Evolutionary conservation across 768 basidiomycete genomes (phyloP), one percentile per base, ranked within the genome.

Genomic region (Boletus subparvulus): DNA sequence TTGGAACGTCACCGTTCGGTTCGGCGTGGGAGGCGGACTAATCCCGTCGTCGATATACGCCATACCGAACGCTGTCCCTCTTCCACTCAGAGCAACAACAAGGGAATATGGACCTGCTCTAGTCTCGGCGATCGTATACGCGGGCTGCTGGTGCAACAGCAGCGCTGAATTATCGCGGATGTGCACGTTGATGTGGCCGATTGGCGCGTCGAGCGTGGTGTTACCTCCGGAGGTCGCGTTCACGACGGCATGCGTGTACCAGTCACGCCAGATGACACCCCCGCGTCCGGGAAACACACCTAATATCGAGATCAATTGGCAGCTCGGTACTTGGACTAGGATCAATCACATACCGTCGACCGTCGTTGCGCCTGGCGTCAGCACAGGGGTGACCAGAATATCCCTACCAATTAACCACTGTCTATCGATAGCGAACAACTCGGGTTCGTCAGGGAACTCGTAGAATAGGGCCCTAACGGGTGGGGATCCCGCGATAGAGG

Each of bases 401-500:
- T 86, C 80, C 6, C 78, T 62, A 11, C 90, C 90, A 44, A 92
- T 69, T 58, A 92, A 66, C 75, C 88, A 92, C 69, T 92, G 90
- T 24, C 75, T 70, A 58, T 87, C 84, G 17, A 88, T 70, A 26
- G 71, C 71, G 52, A 85, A 28, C 26, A 86, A 65, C 59, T 86
- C 83, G 2, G 26, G 26, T 28, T 28, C 26, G 48, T 85, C 73
- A 1, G 86, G 86, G 74, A 89, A 91, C 66, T 90, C 86, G 65
- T 79, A 90, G 78, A 88, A 90, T 19, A 91, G 77, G 9, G 90
- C 85, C 37, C 83, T 81, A 77, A 91, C 71, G 28, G 85, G 85
- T 6, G 26, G 26, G 26, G 3, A 28, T 28, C 87, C 88, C 50
- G 63, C 63, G 6, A 69, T 72, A 10, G 86, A 87, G 1, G 86